Percentiles rank a stretch among this genome's conserved stretches.
phyloP scores from a whole-genome alignment of 805 yeast genomes.

The Barnettozyma vustinii region DNA sequence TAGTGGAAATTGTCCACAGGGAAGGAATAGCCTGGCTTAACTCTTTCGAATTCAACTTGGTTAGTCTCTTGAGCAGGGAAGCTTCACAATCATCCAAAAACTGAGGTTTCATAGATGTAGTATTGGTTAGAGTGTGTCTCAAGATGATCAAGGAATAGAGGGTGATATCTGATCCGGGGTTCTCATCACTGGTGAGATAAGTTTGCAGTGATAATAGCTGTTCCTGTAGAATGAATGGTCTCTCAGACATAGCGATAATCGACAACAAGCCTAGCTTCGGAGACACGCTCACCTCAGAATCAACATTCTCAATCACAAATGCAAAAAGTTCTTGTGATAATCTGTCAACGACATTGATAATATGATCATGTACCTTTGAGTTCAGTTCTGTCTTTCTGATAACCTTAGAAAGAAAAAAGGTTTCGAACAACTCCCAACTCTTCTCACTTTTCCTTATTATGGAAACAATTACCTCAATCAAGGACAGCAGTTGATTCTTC shows the following conservation, averaged over 20 bases:
- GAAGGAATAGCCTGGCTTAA: slow-evolving; percentile 72
- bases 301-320: slow-evolving; percentile 31
- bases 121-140: slow-evolving; percentile 40
- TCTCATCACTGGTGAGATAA: slow-evolving; percentile 50
- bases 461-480: slow-evolving; percentile 29
- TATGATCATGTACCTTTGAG: slow-evolving; percentile 8
- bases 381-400: slow-evolving; percentile 27
- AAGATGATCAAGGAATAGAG: slow-evolving; percentile 51
- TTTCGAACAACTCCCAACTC: slow-evolving; percentile 40
- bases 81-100: slow-evolving; percentile 46
- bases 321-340: slow-evolving; percentile 35
- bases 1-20: slow-evolving; percentile 48
- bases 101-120: slow-evolving; percentile 41
- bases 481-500: slow-evolving; percentile 9
- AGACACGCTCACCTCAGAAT: slow-evolving; percentile 27
- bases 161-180: slow-evolving; percentile 35
- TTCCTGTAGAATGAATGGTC: slow-evolving; percentile 53
- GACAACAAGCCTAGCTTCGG: slow-evolving; percentile 46
- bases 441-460: slow-evolving; percentile 34
- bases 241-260: slow-evolving; percentile 47
- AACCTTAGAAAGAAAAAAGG: slow-evolving; percentile 41
- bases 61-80: slow-evolving; percentile 48
- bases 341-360: slow-evolving; percentile 20
- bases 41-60: slow-evolving; percentile 56
- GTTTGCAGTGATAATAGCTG: slow-evolving; percentile 65